These are phyloP conservation scores for Microcyclospora pomicola DNA, from an alignment of 2,329 filamentous ascomycete genomes.

Conservation along the genomic window DNA sequence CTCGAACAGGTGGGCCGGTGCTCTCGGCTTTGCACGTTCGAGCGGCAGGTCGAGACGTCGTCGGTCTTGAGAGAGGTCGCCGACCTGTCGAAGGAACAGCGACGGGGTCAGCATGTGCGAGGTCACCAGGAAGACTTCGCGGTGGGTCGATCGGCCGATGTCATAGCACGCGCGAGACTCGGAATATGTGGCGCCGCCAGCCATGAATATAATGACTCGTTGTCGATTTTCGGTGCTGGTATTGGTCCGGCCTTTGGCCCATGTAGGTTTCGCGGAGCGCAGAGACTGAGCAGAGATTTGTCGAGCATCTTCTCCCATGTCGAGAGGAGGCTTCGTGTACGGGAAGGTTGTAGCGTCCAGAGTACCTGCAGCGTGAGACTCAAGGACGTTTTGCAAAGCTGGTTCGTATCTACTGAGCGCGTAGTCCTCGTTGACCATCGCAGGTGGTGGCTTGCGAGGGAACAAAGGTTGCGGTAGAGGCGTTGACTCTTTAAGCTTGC, in stretches of 20 bases:
- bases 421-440: slow-evolving; percentile 56
- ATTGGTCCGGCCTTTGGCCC: slow-evolving; percentile 67
- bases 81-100: slow-evolving; percentile 69
- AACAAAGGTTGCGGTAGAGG: slow-evolving; percentile 56
- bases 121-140: slow-evolving; percentile 77
- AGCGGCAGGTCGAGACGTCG: slow-evolving; percentile 66
- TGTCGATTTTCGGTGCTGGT: slow-evolving; percentile 62
- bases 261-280: slow-evolving; percentile 83
- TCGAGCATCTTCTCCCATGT: slow-evolving; percentile 42
- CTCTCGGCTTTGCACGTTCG: slow-evolving; percentile 65
- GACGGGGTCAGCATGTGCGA: slow-evolving; percentile 85
- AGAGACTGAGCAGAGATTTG: slow-evolving; percentile 47
- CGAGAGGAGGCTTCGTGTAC: slow-evolving; percentile 42
- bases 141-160: slow-evolving; percentile 53
- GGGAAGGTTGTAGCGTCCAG: slow-evolving; percentile 33
- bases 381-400: slow-evolving; percentile 67
- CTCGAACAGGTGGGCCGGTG: slow-evolving; percentile 78
- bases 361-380: slow-evolving; percentile 41
- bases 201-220: slow-evolving; percentile 85
- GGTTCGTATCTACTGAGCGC: slow-evolving; percentile 80
- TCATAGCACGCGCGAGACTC: slow-evolving; percentile 86
- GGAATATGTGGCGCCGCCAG: slow-evolving; percentile 86
- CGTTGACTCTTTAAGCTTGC: slow-evolving; percentile 64
- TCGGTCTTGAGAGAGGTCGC: slow-evolving; percentile 63
- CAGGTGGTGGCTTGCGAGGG: slow-evolving; percentile 45